These are phyloP conservation scores for Aspergillus sp. DNA, from an alignment of 2,329 filamentous ascomycete genomes.

Conservation along the genomic window DNA sequence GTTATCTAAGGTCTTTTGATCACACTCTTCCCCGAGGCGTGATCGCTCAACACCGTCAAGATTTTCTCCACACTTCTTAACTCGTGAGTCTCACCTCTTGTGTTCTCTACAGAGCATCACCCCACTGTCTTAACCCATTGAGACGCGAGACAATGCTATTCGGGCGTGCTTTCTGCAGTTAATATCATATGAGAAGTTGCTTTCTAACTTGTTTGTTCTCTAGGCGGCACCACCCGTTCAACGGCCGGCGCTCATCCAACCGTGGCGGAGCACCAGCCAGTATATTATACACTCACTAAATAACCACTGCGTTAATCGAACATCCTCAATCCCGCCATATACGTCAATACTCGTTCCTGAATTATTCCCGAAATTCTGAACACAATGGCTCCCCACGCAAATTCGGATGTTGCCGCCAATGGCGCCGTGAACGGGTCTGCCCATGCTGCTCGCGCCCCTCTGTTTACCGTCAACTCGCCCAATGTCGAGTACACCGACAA, in stretches of 20 bases:
- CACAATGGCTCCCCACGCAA: slow-evolving; percentile 92
- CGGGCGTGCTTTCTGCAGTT: neutral
- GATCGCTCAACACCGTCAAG: slow-evolving; percentile 71
- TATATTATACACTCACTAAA: slow-evolving; percentile 49
- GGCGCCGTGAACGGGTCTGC: slow-evolving; percentile 56
- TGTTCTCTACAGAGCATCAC: neutral
- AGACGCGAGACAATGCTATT: neutral
- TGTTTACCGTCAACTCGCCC: slow-evolving; percentile 87
- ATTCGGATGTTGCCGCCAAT: slow-evolving; percentile 54
- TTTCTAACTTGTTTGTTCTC: slow-evolving; percentile 9
- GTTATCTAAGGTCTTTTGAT: slow-evolving; percentile 40
- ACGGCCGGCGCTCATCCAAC: slow-evolving; percentile 90
- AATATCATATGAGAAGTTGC: neutral
- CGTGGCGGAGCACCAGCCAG: slow-evolving; percentile 74
- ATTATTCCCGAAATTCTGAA: slow-evolving; percentile 27
- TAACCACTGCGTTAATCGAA: slow-evolving; percentile 20
- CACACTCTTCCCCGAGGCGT: slow-evolving; percentile 56
- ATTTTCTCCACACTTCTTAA: slow-evolving; percentile 99
- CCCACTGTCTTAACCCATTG: neutral
- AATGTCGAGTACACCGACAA: slow-evolving; percentile 88
- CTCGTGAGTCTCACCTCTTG: slow-evolving; percentile 66
- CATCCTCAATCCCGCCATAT: slow-evolving; percentile 55
- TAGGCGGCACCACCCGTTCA: slow-evolving; percentile 93
- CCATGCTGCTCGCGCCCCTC: slow-evolving; percentile 46
- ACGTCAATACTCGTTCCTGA: slow-evolving; percentile 27